Base-by-base conservation (phyloP, 148 eudicot genomes). In the Diospyros kaki region DNA sequence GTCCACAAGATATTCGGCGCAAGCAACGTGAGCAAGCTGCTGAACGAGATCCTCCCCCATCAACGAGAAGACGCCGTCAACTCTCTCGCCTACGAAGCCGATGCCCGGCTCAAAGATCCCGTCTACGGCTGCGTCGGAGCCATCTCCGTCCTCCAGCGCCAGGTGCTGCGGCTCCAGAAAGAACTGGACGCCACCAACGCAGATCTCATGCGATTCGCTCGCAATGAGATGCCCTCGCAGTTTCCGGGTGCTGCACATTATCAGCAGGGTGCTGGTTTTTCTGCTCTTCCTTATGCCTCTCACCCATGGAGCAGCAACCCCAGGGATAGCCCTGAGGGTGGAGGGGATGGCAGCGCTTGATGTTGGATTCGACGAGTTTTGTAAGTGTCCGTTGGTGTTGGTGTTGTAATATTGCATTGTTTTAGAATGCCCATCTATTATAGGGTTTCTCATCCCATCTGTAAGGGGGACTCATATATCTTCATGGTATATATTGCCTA, bases 101-200 rank as follows among this genome's bases (percentile, higher is more conserved):
- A 86, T 73, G 89, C 89, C 1, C 82, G 89, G 9, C 52, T 86
- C 14, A 86, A 80, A 58, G 89, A 86, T 39, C 89, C 89, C 0
- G 89, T 86, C 0, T 86, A 86, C 8, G 89, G 89, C 17, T 86
- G 89, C 4, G 89, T 86, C 5, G 87, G 89, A 3, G 89, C 89
- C 2, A 86, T 86, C 15, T 84, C 89, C 0, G 85, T 77, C 5
- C 89, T 86, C 68, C 89, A 86, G 54, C 75, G 85, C 54, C 89
- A 86, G 76, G 85, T 86, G 28, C 45, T 82, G 2, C 76, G 75
- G 14, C 83, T 86, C 6, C 89, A 86, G 61, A 84, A 80, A 50
- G 89, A 86, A 50, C 45, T 86, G 14, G 89, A 86, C 14, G 89
- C 87, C 46, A 84, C 89, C 9, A 86, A 86, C 65, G 89, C 87